Base-by-base conservation (phyloP, 108 stramenopile species). In the Stephanodiscus triporus region DNA sequence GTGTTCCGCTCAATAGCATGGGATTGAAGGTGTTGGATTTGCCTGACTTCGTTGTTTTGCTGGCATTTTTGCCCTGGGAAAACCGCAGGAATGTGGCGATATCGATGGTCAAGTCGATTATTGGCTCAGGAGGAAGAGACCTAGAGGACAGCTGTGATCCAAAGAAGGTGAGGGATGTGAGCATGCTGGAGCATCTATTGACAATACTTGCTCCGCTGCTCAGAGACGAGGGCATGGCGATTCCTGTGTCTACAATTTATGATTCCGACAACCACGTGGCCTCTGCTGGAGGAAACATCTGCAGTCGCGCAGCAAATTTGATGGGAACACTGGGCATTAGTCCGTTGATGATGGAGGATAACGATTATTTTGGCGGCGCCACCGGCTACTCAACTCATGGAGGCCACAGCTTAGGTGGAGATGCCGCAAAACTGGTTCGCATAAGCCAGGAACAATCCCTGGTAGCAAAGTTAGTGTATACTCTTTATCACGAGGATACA, bases 41-140 rank as follows among this genome's bases (percentile, higher is more conserved):
- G 65, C 80, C 87, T 0, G 85, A 88, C 51, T 99, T 92, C 76
- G 76, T 90, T 2, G 78, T 87, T 30, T 72, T 98, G 45, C 73
- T 98, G 78, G 75, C 86, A 27, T 93, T 95, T 69, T 83, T 99
- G 73, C 97, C 97, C 0, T 97, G 96, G 97, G 81, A 86, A 45
- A 93, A 91, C 66, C 90, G 94, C 11, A 86, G 87, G 30, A 73
- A 87, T 71, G 91, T 98, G 29, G 93, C 93, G 1, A 54, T 87
- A 51, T 81, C 78, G 16, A 79, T 98, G 83, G 68, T 96, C 11
- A 75, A 87, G 45, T 84, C 85, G 23, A 84, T 86, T 13, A 87
- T 72, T 63, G 73, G 82, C 40, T 64, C 77, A 20, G 91, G 86
- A 16, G 53, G 7, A 59, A 36, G 34, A 19, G 58, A 61, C 9